Conservation (phyloP, 1,139 yeast genomes). For the Cylindricascospora bacillispora region DNA sequence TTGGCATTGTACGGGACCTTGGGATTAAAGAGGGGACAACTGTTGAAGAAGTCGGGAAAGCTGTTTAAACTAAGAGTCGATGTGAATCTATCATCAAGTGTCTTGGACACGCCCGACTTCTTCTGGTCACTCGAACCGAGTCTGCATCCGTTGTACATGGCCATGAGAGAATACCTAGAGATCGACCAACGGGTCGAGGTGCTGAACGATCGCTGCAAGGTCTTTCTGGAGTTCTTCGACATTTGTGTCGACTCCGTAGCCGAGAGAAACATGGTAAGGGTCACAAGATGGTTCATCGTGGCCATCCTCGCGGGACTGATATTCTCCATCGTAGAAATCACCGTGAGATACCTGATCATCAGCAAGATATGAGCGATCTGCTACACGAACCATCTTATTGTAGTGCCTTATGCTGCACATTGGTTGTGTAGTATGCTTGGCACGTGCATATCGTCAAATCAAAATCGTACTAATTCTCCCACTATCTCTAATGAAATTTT, state of each 20-base stretch:
- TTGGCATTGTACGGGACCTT: constrained; percentile 81
- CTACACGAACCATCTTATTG: no score
- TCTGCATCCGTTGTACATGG: constrained; percentile 78
- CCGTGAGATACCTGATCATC: constrained; percentile 42
- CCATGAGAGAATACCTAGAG: constrained; percentile 84
- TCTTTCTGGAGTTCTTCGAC: constrained; percentile 84
- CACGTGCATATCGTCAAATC: no score
- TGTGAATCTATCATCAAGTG: constrained; percentile 81
- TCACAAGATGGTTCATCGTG: constrained; percentile 80
- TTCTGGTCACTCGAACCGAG: constrained; percentile 97
- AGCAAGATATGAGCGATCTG: no score
- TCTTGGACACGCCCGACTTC: constrained; percentile 87
- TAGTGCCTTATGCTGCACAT: no score
- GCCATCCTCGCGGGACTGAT: constrained; percentile 68
- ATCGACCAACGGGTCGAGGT: constrained; percentile 92
- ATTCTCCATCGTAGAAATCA: constrained; percentile 51
- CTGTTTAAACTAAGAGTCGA: constrained; percentile 83
- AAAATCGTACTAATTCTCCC: no score
- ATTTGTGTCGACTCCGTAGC: constrained; percentile 90
- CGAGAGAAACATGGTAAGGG: constrained; percentile 79
- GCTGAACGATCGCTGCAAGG: constrained; percentile 84
- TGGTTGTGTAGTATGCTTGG: no score
- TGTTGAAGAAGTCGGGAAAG: constrained; percentile 79
- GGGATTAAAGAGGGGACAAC: constrained; percentile 66
- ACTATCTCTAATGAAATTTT: no score